A percentile compares a stretch with the other conserved stretches of the same genome.
Evolutionary conservation across 805 yeast genomes (phyloP).

Genomic region (Kuraishia hungarica): DNA sequence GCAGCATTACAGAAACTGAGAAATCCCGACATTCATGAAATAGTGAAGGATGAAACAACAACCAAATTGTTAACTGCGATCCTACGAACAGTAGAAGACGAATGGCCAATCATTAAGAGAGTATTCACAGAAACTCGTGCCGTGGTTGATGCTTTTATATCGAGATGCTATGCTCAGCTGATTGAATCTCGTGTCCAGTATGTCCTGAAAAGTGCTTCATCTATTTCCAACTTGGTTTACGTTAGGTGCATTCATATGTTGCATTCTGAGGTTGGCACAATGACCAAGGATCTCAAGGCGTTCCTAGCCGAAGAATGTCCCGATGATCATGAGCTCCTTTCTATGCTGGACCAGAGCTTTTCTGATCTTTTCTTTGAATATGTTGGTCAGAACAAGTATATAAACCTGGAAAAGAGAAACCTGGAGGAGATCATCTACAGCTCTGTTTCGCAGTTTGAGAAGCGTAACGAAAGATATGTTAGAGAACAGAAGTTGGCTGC

Average conservation of each 20-base stretch:
- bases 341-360: slow-evolving; percentile 60
- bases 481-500: slow-evolving; percentile 22
- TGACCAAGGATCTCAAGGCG: slow-evolving; percentile 58
- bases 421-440: slow-evolving; percentile 45
- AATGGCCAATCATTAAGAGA: slow-evolving; percentile 62
- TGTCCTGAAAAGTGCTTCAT: slow-evolving; percentile 52
- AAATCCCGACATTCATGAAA: slow-evolving; percentile 45
- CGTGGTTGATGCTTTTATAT: slow-evolving; percentile 63
- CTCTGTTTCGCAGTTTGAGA: slow-evolving; percentile 36
- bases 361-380: slow-evolving; percentile 69
- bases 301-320: slow-evolving; percentile 41
- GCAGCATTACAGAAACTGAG: slow-evolving; percentile 50
- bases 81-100: slow-evolving; percentile 53
- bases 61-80: slow-evolving; percentile 46
- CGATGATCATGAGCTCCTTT: slow-evolving; percentile 31
- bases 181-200: slow-evolving; percentile 47
- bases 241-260: slow-evolving; percentile 66
- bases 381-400: slow-evolving; percentile 57
- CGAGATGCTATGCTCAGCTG: slow-evolving; percentile 70
- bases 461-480: slow-evolving; percentile 26
- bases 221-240: slow-evolving; percentile 60
- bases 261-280: slow-evolving; percentile 47
- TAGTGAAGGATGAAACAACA: slow-evolving; percentile 43
- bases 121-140: slow-evolving; percentile 63
- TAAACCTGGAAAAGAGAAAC: slow-evolving; percentile 61